These are phyloP conservation scores for Coemansia guatemalensis DNA, from an alignment of 192 early-diverging fungal species.

Conservation along the genomic window DNA sequence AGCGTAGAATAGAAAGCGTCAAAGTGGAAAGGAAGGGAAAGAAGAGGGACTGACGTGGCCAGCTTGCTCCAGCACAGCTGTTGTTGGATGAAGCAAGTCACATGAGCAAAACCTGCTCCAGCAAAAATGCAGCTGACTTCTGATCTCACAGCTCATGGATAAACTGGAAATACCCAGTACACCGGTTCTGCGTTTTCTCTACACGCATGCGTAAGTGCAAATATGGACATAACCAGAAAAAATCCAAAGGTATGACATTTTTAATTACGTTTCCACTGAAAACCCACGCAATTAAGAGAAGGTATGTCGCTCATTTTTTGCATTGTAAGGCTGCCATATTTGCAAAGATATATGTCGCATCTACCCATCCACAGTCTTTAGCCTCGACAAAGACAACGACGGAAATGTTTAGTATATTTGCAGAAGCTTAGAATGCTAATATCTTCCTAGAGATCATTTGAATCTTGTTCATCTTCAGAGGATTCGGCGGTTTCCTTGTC, in stretches of 20 bases:
- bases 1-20: background rate
- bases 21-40: background rate
- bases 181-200: background rate
- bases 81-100: background rate
- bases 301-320: too few species aligned
- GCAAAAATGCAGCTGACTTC: background rate
- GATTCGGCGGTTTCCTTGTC: constrained; percentile 15
- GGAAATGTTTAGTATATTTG: background rate
- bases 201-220: background rate
- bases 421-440: background rate
- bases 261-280: too few species aligned
- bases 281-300: too few species aligned
- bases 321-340: too few species aligned
- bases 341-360: too few species aligned
- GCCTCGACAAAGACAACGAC: background rate
- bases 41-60: background rate
- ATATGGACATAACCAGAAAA: background rate
- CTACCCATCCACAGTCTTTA: background rate
- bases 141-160: background rate
- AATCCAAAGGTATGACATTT: background rate
- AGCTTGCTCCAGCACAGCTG: background rate
- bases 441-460: constrained; percentile 27
- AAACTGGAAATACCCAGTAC: background rate
- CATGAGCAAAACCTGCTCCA: background rate
- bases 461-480: constrained; percentile 32